Evolutionary conservation across 495 filamentous ascomycete species (phyloP), one percentile per base, ranked within the genome.

Genomic region (Tuber microsphaerosporum): DNA sequence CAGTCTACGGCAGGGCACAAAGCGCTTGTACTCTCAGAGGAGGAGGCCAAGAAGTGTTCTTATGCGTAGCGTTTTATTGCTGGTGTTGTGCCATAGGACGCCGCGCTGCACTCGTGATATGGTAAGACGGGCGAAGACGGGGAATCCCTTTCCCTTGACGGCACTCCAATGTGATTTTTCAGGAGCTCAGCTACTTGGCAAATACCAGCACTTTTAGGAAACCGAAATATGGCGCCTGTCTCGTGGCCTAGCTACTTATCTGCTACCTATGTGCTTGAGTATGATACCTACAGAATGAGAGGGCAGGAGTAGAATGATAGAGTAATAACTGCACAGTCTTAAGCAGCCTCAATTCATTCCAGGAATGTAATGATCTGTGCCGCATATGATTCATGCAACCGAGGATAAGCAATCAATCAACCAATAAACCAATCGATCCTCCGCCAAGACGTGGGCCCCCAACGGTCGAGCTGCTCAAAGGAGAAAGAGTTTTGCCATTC

Each of bases 291-390:
- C 56, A 17, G 56, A 17, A 65, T 8, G n/a, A 5, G 16, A 3
- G 10, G n/a, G 26, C 2, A 5, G 56, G 56, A 65, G n/a, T 10
- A 31, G 26, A 16, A 65, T 65, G 56, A 65, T 34, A 26, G n/a
- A 31, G 26, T 34, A 34, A 34, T 65, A 17, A 31, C 12, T 65
- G 26, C 26, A 17, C 26, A 34, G 56, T 65, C 56, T 65, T 34
- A 34, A 34, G 26, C 56, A 65, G 56, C 56, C 26, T 34, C 56
- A 65, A 8, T 31, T 14, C 56, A 2, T 65, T 65, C 56, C 56
- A 65, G 56, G 56, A 65, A 65, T 65, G 56, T 43, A 34, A 65
- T 65, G 26, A 65, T 65, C 56, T 65, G 26, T 65, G 26, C 31
- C 56, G 26, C 56, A 65, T 19, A 65, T 65, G 56, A 34, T 65